phyloP scores from a whole-genome alignment of 1,284 basidiomycete species.

The Ustilago tritici region DNA sequence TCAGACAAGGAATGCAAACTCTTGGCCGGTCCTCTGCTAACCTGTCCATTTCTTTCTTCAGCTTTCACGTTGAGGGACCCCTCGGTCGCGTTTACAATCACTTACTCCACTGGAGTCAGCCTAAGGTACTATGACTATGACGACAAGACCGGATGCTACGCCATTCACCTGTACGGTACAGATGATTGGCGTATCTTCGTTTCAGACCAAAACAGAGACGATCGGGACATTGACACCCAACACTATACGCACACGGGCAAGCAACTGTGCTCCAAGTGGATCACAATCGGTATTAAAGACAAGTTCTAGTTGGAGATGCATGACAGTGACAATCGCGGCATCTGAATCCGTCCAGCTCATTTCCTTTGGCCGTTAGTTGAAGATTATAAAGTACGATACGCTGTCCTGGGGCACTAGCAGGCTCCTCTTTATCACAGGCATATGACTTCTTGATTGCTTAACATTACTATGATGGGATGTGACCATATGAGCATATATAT shows the following conservation, averaged over 20 bases:
- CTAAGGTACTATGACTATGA: constrained; percentile 25
- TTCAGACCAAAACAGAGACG: not conserved
- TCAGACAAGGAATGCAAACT: not conserved
- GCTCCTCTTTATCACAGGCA: no score
- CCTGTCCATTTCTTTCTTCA: not conserved
- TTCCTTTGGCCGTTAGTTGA: no score
- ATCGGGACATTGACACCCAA: constrained; percentile 19
- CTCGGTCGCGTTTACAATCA: constrained; percentile 5
- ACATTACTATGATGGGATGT: no score
- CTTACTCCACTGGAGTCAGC: not conserved
- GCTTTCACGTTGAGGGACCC: constrained; percentile 17
- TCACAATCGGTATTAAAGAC: not conserved
- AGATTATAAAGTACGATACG: not conserved
- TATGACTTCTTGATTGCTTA: no score
- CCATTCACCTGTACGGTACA: constrained; percentile 7
- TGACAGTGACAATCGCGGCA: not conserved
- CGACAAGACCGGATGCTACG: constrained; percentile 19
- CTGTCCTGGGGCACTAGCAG: no score
- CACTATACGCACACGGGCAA: constrained; percentile 9
- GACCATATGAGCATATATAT: no score
- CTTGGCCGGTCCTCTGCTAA: not conserved
- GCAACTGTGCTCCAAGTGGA: constrained; percentile 17
- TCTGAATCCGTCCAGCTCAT: not conserved
- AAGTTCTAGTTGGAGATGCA: not conserved
- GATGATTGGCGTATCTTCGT: constrained; percentile 5